phyloP scores from a whole-genome alignment of 305 asterid species.

The Nicotiana rustica region DNA sequence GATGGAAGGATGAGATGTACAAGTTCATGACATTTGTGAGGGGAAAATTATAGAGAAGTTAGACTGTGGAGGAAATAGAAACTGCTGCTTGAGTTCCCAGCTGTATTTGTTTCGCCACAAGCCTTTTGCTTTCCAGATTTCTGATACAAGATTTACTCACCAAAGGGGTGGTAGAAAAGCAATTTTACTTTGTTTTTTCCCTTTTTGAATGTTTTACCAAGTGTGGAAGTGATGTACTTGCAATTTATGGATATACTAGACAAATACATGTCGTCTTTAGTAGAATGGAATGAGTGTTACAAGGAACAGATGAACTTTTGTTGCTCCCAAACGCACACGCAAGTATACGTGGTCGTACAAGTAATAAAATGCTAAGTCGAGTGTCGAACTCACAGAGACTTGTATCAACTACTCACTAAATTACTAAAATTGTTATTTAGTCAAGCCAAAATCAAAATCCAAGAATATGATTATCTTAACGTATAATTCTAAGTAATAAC shows the following conservation, averaged over 20 bases:
- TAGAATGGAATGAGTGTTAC: neutral
- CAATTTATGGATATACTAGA: too few relatives aligned
- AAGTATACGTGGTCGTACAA: too few relatives aligned
- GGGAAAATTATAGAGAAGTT: constrained; percentile 3
- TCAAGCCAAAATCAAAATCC: too few relatives aligned
- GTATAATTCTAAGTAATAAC: too few relatives aligned
- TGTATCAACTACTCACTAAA: too few relatives aligned
- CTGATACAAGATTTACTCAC: neutral
- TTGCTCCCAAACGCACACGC: too few relatives aligned
- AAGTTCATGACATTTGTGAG: constrained; percentile 7
- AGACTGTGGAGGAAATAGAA: neutral
- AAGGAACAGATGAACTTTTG: neutral
- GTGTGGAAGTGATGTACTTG: neutral
- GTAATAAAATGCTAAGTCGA: too few relatives aligned
- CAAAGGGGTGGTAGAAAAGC: constrained; percentile 2
- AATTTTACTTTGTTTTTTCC: too few relatives aligned
- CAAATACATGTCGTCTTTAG: neutral
- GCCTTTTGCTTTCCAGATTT: constrained; percentile 20
- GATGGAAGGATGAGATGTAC: constrained; percentile 9
- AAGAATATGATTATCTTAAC: too few relatives aligned
- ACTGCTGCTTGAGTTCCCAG: constrained; percentile 12
- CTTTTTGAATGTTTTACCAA: neutral
- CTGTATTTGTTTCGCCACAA: neutral
- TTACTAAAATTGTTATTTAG: too few relatives aligned
- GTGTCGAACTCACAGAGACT: too few relatives aligned